Base-by-base conservation (phyloP, 2,329 filamentous ascomycete species). In the Pseudogymnoascus sp. region DNA sequence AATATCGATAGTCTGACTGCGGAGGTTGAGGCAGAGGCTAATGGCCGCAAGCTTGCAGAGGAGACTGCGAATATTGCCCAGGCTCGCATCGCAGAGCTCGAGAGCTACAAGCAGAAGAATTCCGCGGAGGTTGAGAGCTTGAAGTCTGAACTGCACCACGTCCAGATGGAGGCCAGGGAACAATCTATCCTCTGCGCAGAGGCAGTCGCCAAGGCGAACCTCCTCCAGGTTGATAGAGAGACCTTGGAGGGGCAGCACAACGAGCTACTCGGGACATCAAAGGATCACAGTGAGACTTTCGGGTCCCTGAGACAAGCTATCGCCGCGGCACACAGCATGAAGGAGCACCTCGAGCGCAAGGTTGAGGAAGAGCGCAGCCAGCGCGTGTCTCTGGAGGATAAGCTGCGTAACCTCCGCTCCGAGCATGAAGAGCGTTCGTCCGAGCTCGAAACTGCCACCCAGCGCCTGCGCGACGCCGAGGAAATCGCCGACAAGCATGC, bases 401-500 rank as follows among this genome's bases (percentile, higher is more conserved):
- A 91, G 72, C 78, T 97, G 6, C 80, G 81, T 57, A 87, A 89
- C 65, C 81, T 97, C 38, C 88, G 87, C 72, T 79, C 84, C 20
- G 91, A 97, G 70, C 89, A 96, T 68, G 94, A 97, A 70, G 83
- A 89, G 59, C 84, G 85, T 34, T 88, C 85, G 8, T 79, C 84
- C 0, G 93, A 99, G 70, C 79, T 97, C 2, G 90, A 91, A 47
- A 82, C 81, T 18, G 81, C 85, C 0, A 87, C 83, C 1, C 85
- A 91, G 67, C 86, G 89, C 58, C 76, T 99, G 57, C 85, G 83
- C 39, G 92, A 97, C 72, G 86, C 90, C 0, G 91, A 99, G 74
- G 91, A 96, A 69, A 76, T 97, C 47, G 89, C 90, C 1, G 89
- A 95, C 69, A 91, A 88, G 67, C 87, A 96, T 72, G 90, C 92